A percentile compares a stretch with the other conserved stretches of the same genome.
Evolutionary conservation across 495 filamentous ascomycete species (phyloP).

Genomic region (Thozetella sp.): DNA sequence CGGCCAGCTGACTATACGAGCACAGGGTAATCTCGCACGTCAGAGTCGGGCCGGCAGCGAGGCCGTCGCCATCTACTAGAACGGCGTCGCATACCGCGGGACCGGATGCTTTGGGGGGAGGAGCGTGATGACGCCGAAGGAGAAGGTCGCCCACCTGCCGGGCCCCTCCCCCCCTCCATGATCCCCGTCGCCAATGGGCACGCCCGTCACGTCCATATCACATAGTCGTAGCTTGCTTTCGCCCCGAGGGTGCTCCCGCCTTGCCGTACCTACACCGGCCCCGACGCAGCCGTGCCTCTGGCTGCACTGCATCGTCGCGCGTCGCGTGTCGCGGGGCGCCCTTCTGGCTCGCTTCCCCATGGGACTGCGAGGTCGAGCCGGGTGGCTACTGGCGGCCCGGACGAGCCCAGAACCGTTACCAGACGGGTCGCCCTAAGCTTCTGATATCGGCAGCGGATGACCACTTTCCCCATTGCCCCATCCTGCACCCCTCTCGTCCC

Average conservation of each 20-base stretch:
- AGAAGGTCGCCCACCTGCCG: background rate
- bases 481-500: background rate
- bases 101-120: too few relatives aligned
- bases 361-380: too few relatives aligned
- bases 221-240: background rate
- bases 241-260: background rate
- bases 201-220: conserved; percentile 19
- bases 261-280: background rate
- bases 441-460: background rate
- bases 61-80: background rate
- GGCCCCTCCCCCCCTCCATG: background rate
- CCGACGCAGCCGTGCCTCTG: background rate
- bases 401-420: too few relatives aligned
- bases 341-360: too few relatives aligned
- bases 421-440: too few relatives aligned
- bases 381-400: too few relatives aligned
- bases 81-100: background rate
- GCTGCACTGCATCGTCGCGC: background rate
- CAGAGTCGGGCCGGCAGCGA: background rate
- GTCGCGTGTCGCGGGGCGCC: too few relatives aligned
- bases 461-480: background rate
- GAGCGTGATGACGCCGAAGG: too few relatives aligned
- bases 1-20: background rate
- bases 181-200: conserved; percentile 15
- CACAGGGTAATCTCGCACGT: background rate